Evolutionary conservation across 768 basidiomycete genomes (phyloP).

Genomic region (Favolaschia claudopus): DNA sequence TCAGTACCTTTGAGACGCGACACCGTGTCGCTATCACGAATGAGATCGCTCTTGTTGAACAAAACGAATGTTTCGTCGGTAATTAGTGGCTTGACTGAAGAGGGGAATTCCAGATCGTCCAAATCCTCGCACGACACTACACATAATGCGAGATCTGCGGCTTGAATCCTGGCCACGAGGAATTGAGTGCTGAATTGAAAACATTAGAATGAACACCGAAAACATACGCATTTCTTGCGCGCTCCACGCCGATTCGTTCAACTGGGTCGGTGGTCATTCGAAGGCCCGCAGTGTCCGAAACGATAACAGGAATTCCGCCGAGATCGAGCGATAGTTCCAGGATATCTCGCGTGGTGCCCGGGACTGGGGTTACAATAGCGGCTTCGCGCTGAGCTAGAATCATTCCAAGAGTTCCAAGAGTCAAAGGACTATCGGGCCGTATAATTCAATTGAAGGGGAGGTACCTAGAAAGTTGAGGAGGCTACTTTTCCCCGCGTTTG

Average conservation of each 20-base stretch:
- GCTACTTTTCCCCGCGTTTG: conserved; percentile 95
- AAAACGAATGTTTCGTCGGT: conserved; percentile 69
- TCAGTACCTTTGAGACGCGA: conserved; percentile 9
- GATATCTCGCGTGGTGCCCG: conserved; percentile 91
- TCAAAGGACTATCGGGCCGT: not conserved
- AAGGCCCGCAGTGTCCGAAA: conserved; percentile 89
- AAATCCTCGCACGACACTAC: conserved; percentile 75
- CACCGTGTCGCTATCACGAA: conserved; percentile 1
- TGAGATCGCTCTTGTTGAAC: conserved; percentile 81
- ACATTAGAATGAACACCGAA: not conserved
- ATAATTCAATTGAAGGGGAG: conserved; percentile 9
- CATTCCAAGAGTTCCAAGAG: not conserved
- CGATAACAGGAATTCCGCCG: conserved; percentile 82
- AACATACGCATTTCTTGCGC: conserved; percentile 73
- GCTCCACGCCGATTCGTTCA: conserved; percentile 82
- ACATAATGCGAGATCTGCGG: conserved; percentile 79
- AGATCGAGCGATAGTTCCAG: conserved; percentile 87
- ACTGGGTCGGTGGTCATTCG: conserved; percentile 73
- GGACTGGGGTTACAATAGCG: conserved; percentile 87
- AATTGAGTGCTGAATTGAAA: not conserved
- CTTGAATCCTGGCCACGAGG: conserved; percentile 72
- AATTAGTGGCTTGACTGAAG: conserved; percentile 57
- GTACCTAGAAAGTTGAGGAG: conserved; percentile 84
- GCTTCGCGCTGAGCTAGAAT: conserved; percentile 80
- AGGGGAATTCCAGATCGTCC: conserved; percentile 44